Percentiles rank a stretch among this genome's conserved stretches.
Evolutionary conservation across 345 rosid species (phyloP).

Genomic region (Citrus reticulata): DNA sequence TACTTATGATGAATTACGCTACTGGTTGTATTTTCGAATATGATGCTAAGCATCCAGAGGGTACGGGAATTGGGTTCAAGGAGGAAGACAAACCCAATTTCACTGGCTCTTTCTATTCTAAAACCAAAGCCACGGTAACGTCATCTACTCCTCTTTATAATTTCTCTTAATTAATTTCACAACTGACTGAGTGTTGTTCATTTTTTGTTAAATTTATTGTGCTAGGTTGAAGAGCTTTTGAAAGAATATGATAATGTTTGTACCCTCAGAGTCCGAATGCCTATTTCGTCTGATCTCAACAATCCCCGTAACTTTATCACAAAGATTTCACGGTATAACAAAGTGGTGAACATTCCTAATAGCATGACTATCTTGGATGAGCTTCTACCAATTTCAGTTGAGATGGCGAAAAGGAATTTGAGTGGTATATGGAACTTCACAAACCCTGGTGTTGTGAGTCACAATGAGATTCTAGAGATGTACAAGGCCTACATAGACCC

Average conservation of each 20-base stretch:
- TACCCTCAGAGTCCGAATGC: conserved; percentile 70
- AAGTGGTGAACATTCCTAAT: conserved; percentile 79
- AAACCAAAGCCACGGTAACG: conserved; percentile 76
- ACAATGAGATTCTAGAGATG: conserved; percentile 76
- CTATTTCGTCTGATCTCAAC: conserved; percentile 70
- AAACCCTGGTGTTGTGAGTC: conserved; percentile 74
- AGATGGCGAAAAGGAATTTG: conserved; percentile 74
- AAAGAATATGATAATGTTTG: conserved; percentile 70
- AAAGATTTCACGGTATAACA: conserved; percentile 62
- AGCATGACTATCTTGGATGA: conserved; percentile 78
- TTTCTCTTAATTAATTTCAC: neutral
- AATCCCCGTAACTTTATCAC: conserved; percentile 76
- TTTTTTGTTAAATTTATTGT: neutral
- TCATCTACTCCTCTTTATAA: neutral
- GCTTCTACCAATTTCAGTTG: conserved; percentile 67
- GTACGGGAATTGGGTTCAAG: conserved; percentile 62
- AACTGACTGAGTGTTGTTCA: neutral
- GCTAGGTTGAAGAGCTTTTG: conserved; percentile 69
- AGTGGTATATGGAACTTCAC: conserved; percentile 83
- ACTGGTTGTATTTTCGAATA: conserved; percentile 86
- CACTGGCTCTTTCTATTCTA: conserved; percentile 74
- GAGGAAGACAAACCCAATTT: conserved; percentile 77
- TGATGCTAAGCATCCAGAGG: conserved; percentile 52
- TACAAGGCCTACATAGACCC: conserved; percentile 67
- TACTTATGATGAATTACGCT: conserved; percentile 66